Base-by-base conservation (phyloP, 345 rosid genomes). In the Diplotaxis tenuifolia region DNA sequence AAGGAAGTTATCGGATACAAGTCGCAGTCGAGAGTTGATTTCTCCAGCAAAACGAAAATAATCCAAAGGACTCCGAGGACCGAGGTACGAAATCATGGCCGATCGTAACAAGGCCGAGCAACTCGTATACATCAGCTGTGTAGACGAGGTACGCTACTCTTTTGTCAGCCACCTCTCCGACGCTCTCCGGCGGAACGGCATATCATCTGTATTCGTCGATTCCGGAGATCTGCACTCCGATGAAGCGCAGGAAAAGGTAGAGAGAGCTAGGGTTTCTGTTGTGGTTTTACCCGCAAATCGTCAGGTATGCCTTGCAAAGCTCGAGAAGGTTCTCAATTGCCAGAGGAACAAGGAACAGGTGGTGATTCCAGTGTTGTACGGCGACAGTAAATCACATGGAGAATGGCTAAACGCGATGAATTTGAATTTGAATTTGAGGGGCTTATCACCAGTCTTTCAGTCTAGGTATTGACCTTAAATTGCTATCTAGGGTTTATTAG, bases 161-260 rank as follows among this genome's bases (percentile, higher is more conserved):
- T 68, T 68, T 4, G 54, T 68, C 2, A 40, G 73, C 57, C 49
- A 42, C 18, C 49, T 42, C 49, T 42, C 49, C 18, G 18, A 42
- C 16, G 49, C 49, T 42, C 49, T 14, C 49, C 49, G 49, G 16
- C 49, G 49, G 1, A 42, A 14, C 4, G 49, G 49, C 49, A 42
- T 42, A 23, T 23, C 25, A 42, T 4, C 18, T 14, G 49, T 42
- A 5, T 4, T 4, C 18, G 18, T 42, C 7, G 49, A 42, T 5
- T 1, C 18, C 16, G 49, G n/a, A 0, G 49, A 42, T 5, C 7
- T 42, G 49, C 49, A 12, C 16, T 42, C 49, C 7, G 16, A 42
- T 0, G 49, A 42, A 6, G 7, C 49, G 7, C 49, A 42, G 7
- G 49, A 0, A 42, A 42, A 14, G 9, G 19, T 45, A 0, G 52